Conservation (phyloP, 768 basidiomycete genomes). For the Hirschioporus abietinus region DNA sequence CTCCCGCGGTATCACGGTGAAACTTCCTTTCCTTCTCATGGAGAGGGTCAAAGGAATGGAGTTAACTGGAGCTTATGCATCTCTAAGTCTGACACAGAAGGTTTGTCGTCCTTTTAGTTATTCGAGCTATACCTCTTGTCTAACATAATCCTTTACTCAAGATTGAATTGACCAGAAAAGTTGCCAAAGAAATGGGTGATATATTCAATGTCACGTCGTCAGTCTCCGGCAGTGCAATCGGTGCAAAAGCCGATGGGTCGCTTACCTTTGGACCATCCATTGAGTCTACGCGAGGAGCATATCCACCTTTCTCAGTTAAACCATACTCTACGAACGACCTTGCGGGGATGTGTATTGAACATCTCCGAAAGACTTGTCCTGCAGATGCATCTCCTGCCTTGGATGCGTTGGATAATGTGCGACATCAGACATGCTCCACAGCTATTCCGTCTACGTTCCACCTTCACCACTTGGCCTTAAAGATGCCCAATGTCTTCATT, state of each 20-base stretch:
- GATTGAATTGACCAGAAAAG: neutral
- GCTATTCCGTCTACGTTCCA: neutral
- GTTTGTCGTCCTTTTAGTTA: no score
- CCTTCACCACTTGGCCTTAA: conserved; percentile 5
- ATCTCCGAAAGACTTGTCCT: neutral
- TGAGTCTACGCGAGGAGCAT: neutral
- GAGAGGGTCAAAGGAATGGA: neutral
- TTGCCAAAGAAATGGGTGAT: neutral
- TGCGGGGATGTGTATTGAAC: neutral
- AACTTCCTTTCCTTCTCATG: neutral
- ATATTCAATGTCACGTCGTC: neutral
- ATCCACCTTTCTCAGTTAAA: neutral
- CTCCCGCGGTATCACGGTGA: neutral
- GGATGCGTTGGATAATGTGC: neutral
- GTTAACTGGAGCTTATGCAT: neutral
- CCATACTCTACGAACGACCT: neutral
- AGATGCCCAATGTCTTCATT: conserved; percentile 14
- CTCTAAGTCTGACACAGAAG: neutral
- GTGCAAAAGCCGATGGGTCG: neutral
- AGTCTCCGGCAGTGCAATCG: neutral
- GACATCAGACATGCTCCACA: neutral
- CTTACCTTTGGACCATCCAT: neutral
- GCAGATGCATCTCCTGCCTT: neutral
- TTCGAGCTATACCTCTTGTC: no score
- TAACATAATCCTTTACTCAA: no score